Conservation (phyloP, 1,284 basidiomycete genomes). For the Meira miltonrushii region DNA sequence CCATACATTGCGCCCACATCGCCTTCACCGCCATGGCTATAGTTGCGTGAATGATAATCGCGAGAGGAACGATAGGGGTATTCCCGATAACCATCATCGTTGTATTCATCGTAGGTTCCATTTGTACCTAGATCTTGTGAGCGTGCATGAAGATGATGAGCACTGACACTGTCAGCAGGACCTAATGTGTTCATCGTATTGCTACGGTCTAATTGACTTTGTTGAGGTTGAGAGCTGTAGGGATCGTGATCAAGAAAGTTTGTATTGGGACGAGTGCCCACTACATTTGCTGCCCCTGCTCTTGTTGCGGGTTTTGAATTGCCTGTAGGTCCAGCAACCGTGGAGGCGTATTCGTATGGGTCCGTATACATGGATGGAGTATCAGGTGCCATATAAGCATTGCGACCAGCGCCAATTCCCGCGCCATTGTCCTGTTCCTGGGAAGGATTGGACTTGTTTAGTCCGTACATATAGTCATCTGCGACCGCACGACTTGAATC, state of each 20-base stretch:
- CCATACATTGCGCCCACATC: neutral
- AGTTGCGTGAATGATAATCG: neutral
- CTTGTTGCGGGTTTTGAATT: neutral
- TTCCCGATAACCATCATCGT: neutral
- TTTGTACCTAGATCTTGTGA: neutral
- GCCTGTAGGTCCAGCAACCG: constrained; percentile 12
- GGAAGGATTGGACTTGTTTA: no score
- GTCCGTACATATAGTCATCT: neutral
- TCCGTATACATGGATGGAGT: constrained; percentile 37
- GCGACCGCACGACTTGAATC: constrained; percentile 10
- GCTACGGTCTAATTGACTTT: constrained; percentile 8
- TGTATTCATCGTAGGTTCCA: neutral
- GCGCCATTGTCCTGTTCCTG: neutral
- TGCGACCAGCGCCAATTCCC: constrained; percentile 8
- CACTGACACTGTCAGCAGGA: constrained; percentile 34
- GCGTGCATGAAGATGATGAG: constrained; percentile 22
- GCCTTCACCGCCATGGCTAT: constrained; percentile 4
- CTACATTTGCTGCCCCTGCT: constrained; percentile 12
- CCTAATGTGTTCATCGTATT: constrained; percentile 19
- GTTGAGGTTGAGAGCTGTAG: constrained; percentile 5
- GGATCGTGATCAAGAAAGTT: constrained; percentile 24
- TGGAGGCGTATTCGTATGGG: constrained; percentile 23
- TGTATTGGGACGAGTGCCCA: constrained; percentile 5
- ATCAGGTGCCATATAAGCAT: constrained; percentile 9
- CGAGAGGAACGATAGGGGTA: neutral